Evolutionary conservation across 2,329 filamentous ascomycete genomes (phyloP), one percentile per base, ranked within the genome.

Genomic region (Trichoderma sp.): DNA sequence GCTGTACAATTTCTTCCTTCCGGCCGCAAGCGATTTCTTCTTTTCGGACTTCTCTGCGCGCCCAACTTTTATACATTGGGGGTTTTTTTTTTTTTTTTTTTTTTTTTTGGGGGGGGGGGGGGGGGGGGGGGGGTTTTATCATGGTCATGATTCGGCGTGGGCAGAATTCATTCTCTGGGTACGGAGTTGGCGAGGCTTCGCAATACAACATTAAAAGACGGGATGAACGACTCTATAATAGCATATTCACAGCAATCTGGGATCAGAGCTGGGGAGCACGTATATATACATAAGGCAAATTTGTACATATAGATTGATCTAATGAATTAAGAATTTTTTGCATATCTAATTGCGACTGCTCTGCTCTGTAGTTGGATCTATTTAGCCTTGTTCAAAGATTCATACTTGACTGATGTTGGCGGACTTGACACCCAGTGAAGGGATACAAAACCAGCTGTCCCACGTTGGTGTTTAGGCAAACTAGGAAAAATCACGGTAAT

Each of bases 121-220:
- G n/a, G n/a, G n/a, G n/a, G n/a, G n/a, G n/a, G n/a, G n/a, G n/a
- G 49, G 54, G 18, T n/a, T 51, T 43, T 18, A n/a, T 66, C 21
- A 66, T 59, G 54, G 37, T 66, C 21, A 66, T 66, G 63, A 59
- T 30, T 51, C 28, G 63, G 52, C 54, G 63, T 28, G 58, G 63
- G 37, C n/a, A 49, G 52, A 26, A 49, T 32, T 24, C 59, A 49
- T 66, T 59, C 54, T 30, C 26, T 58, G 54, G 63, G 8, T 18
- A 51, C 11, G 63, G 63, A 66, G 63, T 66, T 66, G 63, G 54
- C 39, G 63, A 49, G 55, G 43, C 52, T 49, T 58, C 5, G n/a
- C 49, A 66, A 56, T 18, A 43, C 16, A n/a, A 43, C 39, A 18
- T 43, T 8, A 43, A 66, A 51, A 26, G 39, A 30, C 11, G 54